A percentile compares a stretch with the other conserved stretches of the same genome.
Conservation (phyloP, 805 yeast species). For the Metschnikowia cubensis region DNA sequence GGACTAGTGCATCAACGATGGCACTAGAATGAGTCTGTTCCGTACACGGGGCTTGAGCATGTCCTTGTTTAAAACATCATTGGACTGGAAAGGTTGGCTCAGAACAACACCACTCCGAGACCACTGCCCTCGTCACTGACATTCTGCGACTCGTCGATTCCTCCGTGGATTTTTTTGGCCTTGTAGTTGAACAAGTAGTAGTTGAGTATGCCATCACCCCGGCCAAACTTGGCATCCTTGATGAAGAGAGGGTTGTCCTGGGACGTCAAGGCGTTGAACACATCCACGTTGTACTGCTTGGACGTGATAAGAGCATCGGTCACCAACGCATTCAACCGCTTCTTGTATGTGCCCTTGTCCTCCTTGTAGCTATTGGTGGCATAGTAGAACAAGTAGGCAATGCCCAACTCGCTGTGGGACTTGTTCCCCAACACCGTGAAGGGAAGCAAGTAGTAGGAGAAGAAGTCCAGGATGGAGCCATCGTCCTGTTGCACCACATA, state of each 20-base stretch:
- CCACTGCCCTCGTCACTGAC: slow-evolving; percentile 64
- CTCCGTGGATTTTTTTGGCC: slow-evolving; percentile 78
- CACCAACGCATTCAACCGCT: slow-evolving; percentile 59
- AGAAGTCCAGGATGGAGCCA: slow-evolving; percentile 77
- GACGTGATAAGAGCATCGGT: slow-evolving; percentile 75
- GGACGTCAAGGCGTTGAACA: slow-evolving; percentile 86
- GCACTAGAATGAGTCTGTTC: no score
- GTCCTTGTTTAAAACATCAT: no score
- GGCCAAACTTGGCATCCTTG: slow-evolving; percentile 80
- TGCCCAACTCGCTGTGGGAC: slow-evolving; percentile 62
- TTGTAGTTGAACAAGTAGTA: slow-evolving; percentile 89
- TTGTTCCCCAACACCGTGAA: slow-evolving; percentile 72
- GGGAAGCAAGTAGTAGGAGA: slow-evolving; percentile 86
- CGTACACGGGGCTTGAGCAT: no score
- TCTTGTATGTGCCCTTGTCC: slow-evolving; percentile 44
- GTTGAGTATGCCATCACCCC: slow-evolving; percentile 89
- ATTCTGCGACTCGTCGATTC: slow-evolving; percentile 57
- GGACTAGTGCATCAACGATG: no score
- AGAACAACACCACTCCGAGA: slow-evolving; percentile 86
- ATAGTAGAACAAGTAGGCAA: slow-evolving; percentile 87
- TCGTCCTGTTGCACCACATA: slow-evolving; percentile 69
- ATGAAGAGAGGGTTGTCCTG: slow-evolving; percentile 87
- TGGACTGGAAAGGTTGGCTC: not conserved
- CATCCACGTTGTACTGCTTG: slow-evolving; percentile 69
- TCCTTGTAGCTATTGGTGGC: slow-evolving; percentile 52